A percentile compares a stretch with the other conserved stretches of the same genome.
Conservation (phyloP, 768 basidiomycete genomes). For the Russula dissimulans region DNA sequence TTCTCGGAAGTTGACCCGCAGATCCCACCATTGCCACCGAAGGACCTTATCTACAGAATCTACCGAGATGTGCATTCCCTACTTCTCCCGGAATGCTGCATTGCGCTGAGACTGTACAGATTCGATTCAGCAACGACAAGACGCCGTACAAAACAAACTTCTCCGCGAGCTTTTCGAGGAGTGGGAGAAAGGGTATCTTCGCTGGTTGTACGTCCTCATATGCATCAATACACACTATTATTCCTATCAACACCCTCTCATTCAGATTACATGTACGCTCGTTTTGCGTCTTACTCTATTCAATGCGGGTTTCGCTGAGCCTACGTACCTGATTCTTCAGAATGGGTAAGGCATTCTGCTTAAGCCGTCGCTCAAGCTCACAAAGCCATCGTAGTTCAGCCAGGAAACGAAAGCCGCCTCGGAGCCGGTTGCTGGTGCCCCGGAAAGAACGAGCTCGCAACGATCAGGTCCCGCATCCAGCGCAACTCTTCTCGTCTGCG, state of each 20-base stretch:
- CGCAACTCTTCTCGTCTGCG: constrained; percentile 55
- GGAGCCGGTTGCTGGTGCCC: constrained; percentile 80
- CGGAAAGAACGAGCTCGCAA: constrained; percentile 66
- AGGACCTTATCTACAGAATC: constrained; percentile 87
- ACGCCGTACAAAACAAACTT: constrained; percentile 88
- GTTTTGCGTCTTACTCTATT: neutral
- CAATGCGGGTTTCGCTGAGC: neutral
- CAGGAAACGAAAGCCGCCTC: constrained; percentile 58
- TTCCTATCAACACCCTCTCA: neutral
- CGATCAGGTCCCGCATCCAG: constrained; percentile 67
- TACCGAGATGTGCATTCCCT: constrained; percentile 67
- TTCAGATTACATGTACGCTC: constrained; percentile 54
- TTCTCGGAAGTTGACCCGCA: constrained; percentile 70
- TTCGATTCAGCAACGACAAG: constrained; percentile 89
- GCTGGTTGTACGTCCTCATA: constrained; percentile 57
- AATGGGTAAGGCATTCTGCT: constrained; percentile 19
- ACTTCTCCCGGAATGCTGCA: neutral
- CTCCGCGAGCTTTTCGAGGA: constrained; percentile 78
- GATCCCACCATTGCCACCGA: constrained; percentile 81
- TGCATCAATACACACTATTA: neutral
- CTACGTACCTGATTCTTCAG: constrained; percentile 13
- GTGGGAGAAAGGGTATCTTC: constrained; percentile 85
- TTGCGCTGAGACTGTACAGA: constrained; percentile 30
- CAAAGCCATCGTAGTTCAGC: constrained; percentile 39
- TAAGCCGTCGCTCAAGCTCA: neutral